These are phyloP conservation scores for Erigeron canadensis DNA, from an alignment of 129 eudicot species.

Conservation along the genomic window DNA sequence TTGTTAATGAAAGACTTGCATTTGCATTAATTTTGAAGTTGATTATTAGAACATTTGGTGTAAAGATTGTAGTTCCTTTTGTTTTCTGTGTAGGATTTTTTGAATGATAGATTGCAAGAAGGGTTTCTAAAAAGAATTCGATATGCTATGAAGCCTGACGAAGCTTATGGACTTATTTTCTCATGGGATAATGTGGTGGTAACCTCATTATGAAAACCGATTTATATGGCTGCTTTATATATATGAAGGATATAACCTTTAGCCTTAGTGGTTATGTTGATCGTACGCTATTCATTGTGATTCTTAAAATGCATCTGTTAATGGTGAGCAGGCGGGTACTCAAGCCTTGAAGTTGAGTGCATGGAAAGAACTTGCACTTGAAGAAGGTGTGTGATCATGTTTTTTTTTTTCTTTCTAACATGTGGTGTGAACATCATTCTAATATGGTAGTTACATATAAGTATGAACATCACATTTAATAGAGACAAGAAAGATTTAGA, in stretches of 20 bases:
- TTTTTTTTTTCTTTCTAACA: not conserved
- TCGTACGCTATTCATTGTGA: not conserved
- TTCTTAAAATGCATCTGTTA: slow-evolving; percentile 1
- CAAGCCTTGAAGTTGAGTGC: slow-evolving; percentile 72
- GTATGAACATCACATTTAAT: not conserved
- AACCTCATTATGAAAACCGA: slow-evolving; percentile 4
- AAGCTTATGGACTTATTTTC: slow-evolving; percentile 94
- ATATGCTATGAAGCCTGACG: slow-evolving; percentile 99
- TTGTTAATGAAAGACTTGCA: not conserved
- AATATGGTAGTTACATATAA: slow-evolving; percentile 6
- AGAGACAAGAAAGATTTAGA: not conserved
- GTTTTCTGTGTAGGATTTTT: slow-evolving; percentile 63
- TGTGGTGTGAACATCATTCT: not conserved
- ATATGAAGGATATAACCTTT: not conserved
- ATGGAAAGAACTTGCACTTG: slow-evolving; percentile 88
- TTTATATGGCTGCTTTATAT: not conserved
- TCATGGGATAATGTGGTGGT: slow-evolving; percentile 99
- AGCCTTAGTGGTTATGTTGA: not conserved
- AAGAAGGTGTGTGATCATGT: slow-evolving; percentile 51
- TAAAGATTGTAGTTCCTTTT: not conserved
- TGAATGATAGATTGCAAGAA: slow-evolving; percentile 83
- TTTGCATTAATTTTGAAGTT: not conserved
- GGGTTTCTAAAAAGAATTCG: slow-evolving; percentile 84
- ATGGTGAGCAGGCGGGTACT: slow-evolving; percentile 71
- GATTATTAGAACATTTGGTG: slow-evolving; percentile 3